Percentiles rank a stretch among this genome's conserved stretches.
These are phyloP conservation scores for Mycena rosella DNA, from an alignment of 768 basidiomycete species.

Conservation along the genomic window DNA sequence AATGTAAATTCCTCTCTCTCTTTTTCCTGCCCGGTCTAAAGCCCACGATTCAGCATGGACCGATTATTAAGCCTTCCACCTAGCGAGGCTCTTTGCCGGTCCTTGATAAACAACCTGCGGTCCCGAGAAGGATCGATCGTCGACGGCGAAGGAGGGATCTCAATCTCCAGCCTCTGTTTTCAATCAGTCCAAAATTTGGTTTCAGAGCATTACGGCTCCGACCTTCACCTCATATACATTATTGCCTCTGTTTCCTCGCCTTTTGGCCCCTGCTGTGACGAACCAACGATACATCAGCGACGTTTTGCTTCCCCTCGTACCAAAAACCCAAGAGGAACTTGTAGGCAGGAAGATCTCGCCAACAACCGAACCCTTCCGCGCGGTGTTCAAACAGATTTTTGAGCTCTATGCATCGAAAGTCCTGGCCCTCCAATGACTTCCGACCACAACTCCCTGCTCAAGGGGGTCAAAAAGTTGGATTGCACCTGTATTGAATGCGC, in stretches of 20 bases:
- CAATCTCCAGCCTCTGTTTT: constrained; percentile 7
- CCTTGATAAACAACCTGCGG: constrained; percentile 8
- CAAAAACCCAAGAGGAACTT: constrained; percentile 6
- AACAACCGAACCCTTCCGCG: constrained; percentile 1
- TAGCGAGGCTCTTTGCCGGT: constrained; percentile 1
- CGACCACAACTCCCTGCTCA: constrained; percentile 11
- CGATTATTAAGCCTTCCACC: background rate
- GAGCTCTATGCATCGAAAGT: constrained; percentile 19
- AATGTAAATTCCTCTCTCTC: background rate
- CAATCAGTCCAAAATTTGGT: constrained; percentile 8
- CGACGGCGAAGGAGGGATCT: background rate
- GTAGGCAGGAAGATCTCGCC: background rate
- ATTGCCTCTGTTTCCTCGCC: constrained; percentile 4
- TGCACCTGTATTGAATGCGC: constrained; percentile 4
- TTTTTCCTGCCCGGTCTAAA: background rate
- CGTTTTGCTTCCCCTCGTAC: constrained; percentile 7
- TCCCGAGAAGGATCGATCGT: constrained; percentile 1
- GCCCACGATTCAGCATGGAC: background rate
- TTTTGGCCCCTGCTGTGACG: constrained; percentile 6
- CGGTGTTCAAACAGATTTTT: constrained; percentile 14
- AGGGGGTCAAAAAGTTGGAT: background rate
- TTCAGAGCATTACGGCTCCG: background rate
- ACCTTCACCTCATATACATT: background rate
- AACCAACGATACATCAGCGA: constrained; percentile 13
- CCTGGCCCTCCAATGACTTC: background rate